Evolutionary conservation across 169 alveolate genomes (phyloP), one percentile per base, ranked within the genome.

Genomic region (Blepharisma undulans): DNA sequence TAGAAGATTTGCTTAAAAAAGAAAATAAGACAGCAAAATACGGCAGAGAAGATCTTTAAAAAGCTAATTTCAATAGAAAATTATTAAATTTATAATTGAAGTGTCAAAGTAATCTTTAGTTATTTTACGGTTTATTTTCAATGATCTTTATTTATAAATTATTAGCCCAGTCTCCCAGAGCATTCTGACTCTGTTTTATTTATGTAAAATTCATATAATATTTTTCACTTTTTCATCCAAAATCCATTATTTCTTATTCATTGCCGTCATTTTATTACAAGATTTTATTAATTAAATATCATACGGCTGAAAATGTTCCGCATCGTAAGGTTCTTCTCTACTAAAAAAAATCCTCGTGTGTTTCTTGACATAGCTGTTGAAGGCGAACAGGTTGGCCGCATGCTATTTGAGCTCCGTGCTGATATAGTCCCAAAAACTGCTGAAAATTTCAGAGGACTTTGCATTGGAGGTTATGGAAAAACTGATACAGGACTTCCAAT

Each of bases 371-470:
- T 95, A 27, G 7, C 93, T 48, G 88, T 89, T 2, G 92, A 91
- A 32, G 90, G 89, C 30, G 79, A 90, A n/a, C 91, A 89, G 21
- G 71, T 88, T 22, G 97, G 97, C 61, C 89, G 92, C 87, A 88
- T 95, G 19, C 84, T 91, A 6, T 93, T 95, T 88, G 96, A 95
- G 87, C 92, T 94, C 66, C 90, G 92, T 72, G 82, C 88, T 33
- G 93, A 94, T 90, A 92, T 96, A 22, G 98, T 98, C 32, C 99
- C 99, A 2, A 95, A 97, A 91, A 98, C 99, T 12, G 98, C 99
- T 30, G 99, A 98, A 92, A 99, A 99, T 92, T 99, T 99, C 96
- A 95, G 99, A 90, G 93, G 98, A 27, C 97, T 99, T 48, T 98
- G 99, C 90, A 96, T 98, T 59, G 99, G 99, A 72, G 99, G 95